A percentile compares a stretch with the other conserved stretches of the same genome.
These are phyloP conservation scores for Venturia oleaginea DNA, from an alignment of 2,329 filamentous ascomycete species.

Conservation along the genomic window DNA sequence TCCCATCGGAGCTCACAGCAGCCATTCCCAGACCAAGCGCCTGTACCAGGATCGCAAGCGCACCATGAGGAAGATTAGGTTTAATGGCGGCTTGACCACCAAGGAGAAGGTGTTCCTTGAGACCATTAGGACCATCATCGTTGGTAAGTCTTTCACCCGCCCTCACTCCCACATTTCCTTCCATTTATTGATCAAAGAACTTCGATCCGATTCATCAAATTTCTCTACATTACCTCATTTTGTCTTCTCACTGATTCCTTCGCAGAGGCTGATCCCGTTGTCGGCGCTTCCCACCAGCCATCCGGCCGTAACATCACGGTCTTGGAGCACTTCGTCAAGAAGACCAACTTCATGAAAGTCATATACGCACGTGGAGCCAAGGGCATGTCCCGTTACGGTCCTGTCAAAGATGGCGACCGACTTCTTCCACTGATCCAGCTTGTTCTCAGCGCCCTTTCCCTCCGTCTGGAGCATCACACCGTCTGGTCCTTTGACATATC, in stretches of 20 bases:
- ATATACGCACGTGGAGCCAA: conserved; percentile 8
- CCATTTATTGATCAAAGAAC: background rate
- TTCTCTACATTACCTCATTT: background rate
- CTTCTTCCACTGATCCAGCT: conserved; percentile 21
- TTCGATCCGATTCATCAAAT: background rate
- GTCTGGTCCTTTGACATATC: conserved; percentile 34
- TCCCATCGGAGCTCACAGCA: conserved; percentile 16
- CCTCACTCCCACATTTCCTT: background rate
- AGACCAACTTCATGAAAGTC: conserved; percentile 16
- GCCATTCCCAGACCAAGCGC: conserved; percentile 21
- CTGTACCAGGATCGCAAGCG: conserved; percentile 28
- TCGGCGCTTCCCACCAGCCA: background rate
- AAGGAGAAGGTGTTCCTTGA: conserved; percentile 21
- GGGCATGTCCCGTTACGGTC: background rate
- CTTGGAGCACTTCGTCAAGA: background rate
- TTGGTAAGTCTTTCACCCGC: conserved; percentile 1
- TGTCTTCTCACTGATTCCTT: background rate
- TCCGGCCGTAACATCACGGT: background rate
- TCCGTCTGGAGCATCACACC: conserved; percentile 19
- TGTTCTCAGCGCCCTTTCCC: conserved; percentile 18
- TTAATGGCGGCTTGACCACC: conserved; percentile 19
- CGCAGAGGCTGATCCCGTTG: background rate
- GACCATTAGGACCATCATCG: conserved; percentile 1
- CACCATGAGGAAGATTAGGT: conserved; percentile 21
- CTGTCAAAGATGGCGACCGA: conserved; percentile 14